Evolutionary conservation across 495 filamentous ascomycete species (phyloP).

Genomic region (Aspergillus nanangensis): DNA sequence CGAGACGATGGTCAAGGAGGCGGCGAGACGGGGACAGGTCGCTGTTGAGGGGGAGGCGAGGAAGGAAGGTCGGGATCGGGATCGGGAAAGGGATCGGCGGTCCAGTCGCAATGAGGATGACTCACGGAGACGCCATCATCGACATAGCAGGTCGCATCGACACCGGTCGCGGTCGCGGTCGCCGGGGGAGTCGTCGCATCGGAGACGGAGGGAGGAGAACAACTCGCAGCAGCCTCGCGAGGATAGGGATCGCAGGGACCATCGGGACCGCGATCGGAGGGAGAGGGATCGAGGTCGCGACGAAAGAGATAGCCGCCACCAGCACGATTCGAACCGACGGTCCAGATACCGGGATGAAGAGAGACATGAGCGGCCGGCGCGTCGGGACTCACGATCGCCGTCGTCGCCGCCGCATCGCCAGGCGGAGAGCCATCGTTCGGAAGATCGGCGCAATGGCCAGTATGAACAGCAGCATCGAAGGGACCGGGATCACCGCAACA

Average conservation of each 20-base stretch:
- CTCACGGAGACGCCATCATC: conserved; percentile 22
- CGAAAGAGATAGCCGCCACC: neutral
- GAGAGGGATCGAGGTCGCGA: conserved; percentile 15
- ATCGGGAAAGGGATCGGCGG: conserved; percentile 15
- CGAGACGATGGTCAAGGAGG: conserved; percentile 83
- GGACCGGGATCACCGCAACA: conserved; percentile 6
- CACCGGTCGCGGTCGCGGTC: conserved; percentile 33
- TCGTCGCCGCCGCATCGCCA: too few relatives aligned
- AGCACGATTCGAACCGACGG: too few relatives aligned
- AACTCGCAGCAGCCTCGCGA: too few relatives aligned
- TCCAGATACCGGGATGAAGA: conserved; percentile 23
- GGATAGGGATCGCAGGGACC: conserved; percentile 8
- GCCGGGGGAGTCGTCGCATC: conserved; percentile 21
- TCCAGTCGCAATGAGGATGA: conserved; percentile 26
- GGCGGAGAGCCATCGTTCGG: conserved; percentile 2
- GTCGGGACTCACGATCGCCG: conserved; percentile 15
- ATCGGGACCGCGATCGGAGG: conserved; percentile 16
- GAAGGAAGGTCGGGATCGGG: conserved; percentile 16
- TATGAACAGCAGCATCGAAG: conserved; percentile 6
- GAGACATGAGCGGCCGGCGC: conserved; percentile 20
- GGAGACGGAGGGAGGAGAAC: conserved; percentile 27
- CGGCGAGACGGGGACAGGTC: conserved; percentile 47
- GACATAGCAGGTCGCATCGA: conserved; percentile 24
- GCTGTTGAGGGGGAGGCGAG: conserved; percentile 17
- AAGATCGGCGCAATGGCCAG: conserved; percentile 9